Base-by-base conservation (phyloP, 805 yeast genomes). In the Maudiozyma barnettii region DNA sequence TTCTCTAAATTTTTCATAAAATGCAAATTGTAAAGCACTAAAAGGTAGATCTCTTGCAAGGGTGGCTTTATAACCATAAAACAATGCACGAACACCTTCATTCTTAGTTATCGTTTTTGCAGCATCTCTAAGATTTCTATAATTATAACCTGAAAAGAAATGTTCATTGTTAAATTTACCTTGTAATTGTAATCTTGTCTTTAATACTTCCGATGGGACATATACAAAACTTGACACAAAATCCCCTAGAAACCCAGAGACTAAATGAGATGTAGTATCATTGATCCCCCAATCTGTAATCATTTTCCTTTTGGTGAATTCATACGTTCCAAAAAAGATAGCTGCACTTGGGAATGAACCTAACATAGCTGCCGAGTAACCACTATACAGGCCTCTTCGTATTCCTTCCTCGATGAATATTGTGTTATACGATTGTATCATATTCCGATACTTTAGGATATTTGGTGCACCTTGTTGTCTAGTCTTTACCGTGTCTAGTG, bases 331-430 rank as follows among this genome's bases (percentile, higher is more conserved):
- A 62, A 93, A 93, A 63, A 93, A 93, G n/a, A 89, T 77, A 19
- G 95, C 90, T 1, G 98, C 91, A 35, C 93, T 84, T 5, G 99
- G 99, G 52, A 93, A 79, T 0, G 95, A 84, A 0, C 99, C 99
- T 26, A 87, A 62, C 72, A 90, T 76, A 1, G 97, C 97, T 1
- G 98, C 96, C 14, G 79, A 67, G 65, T 90, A 90, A 1, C 99
- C 99, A 18, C 96, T 83, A 61, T 93, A 93, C 5, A 93, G 68
- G 0, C 99, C 99, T 49, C 82, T 75, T 44, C 76, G 64, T 8
- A 93, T 54, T 0, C 99, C 99, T 70, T 93, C 99, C 57, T 91
- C 86, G 39, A 73, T 61, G 44, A 84, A 66, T n/a, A 93, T 84
- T 0, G 91, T 82, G 23, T 66, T 51, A 57, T 84, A 88, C 0